phyloP scores from a whole-genome alignment of 2,329 filamentous ascomycete genomes.

The Akanthomyces dipterigenus region DNA sequence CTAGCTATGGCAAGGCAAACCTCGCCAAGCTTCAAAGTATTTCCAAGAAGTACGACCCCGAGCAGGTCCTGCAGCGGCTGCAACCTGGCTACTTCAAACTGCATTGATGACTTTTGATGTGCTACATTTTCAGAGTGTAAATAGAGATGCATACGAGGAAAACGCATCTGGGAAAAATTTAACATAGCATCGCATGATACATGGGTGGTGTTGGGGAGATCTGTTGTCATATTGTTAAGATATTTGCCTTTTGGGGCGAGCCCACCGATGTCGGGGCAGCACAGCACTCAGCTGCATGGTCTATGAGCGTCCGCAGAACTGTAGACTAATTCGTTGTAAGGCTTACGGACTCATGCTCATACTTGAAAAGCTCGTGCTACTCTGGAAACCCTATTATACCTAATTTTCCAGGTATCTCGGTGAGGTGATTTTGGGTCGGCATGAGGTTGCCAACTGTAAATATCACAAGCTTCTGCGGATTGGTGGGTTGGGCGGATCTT shows the following conservation, averaged over 20 bases:
- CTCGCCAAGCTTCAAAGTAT: slow-evolving; percentile 25
- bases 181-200: not conserved
- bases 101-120: slow-evolving; percentile 8
- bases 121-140: not conserved
- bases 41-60: slow-evolving; percentile 31
- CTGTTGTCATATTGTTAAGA: not conserved
- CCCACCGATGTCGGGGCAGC: not conserved
- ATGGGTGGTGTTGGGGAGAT: not conserved
- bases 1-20: slow-evolving; percentile 33
- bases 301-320: not conserved
- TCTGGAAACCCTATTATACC: no score
- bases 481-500: not conserved
- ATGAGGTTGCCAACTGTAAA: not conserved
- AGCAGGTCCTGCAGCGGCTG: slow-evolving; percentile 29
- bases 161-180: not conserved
- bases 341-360: not conserved
- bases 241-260: not conserved
- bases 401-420: not conserved
- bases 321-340: not conserved
- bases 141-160: slow-evolving; percentile 7
- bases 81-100: slow-evolving; percentile 35
- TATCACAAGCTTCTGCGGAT: not conserved
- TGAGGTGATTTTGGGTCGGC: no score
- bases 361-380: not conserved
- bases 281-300: not conserved